Evolutionary conservation across 2,329 filamentous ascomycete species (phyloP), one percentile per base, ranked within the genome.

Genomic region (Aspergillus ochraceoroseus): DNA sequence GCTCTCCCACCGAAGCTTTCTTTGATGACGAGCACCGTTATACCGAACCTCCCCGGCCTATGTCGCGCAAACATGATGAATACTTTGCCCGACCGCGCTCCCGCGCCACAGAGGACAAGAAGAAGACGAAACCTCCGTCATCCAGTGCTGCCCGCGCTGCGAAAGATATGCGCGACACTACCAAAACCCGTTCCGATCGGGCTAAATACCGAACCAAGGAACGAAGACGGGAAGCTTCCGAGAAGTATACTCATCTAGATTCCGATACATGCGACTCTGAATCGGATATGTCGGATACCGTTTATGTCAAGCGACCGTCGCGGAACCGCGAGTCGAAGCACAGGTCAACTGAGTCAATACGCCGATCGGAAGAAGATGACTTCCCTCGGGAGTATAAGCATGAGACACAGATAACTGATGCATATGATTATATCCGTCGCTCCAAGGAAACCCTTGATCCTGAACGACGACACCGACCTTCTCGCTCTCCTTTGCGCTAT

Each of bases 171-270:
- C 63, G 62, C 33, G 62, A 64, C 7, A 52, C 38, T 20, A 40
- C 49, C 13, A 65, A 61, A 41, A 52, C 51, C 17, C 59, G 61
- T 44, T 52, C 58, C 33, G 58, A 61, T 43, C 60, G 58, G 22
- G 62, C 57, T 37, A 70, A 66, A 53, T 53, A 50, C 45, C 62
- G 64, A 38, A 67, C 67, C 46, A 68, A 63, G 48, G 68, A 70
- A 50, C 64, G 66, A 36, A 63, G 55, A 39, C 62, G 60, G 39
- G 67, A 70, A 36, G 52, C 52, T 29, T 63, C 57, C 23, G 64
- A 66, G 19, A 72, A 70, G 47, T 58, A 61, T 36, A 60, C 9
- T 14, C 28, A 32, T 15, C 19, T 7, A 27, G 33, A 37, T 15
- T 32, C 28, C 5, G 28, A 36, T 11, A 19, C 14, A 27, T 31